Conservation (phyloP, 1,139 yeast species). For the Trichomonascaceae sp. region DNA sequence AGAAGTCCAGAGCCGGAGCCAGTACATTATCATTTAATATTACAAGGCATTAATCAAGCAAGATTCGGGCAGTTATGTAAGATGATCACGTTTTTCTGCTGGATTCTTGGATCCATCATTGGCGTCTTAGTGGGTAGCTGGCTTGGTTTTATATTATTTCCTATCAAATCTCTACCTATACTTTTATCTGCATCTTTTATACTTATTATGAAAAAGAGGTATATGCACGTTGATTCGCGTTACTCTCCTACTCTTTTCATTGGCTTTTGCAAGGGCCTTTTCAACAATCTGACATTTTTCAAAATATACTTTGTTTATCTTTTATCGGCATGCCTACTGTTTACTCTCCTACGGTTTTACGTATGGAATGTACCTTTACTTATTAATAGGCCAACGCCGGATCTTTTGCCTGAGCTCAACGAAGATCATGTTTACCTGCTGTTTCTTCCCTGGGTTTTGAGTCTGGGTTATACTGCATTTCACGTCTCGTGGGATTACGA, state of each 20-base stretch:
- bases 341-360: constrained; percentile 2
- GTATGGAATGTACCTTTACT: constrained; percentile 6
- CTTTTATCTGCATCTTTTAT: constrained; percentile 23
- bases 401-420: constrained; percentile 44
- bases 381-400: constrained; percentile 3
- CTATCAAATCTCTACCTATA: constrained; percentile 22
- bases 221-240: constrained; percentile 15
- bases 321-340: constrained; percentile 3
- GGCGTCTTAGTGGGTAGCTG: constrained; percentile 15
- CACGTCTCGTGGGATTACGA: constrained; percentile 58
- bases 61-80: constrained; percentile 27
- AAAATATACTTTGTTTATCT: constrained; percentile 5
- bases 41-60: constrained; percentile 24
- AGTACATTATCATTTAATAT: constrained; percentile 25
- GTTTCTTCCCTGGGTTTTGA: constrained; percentile 32
- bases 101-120: constrained; percentile 15
- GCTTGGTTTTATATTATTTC: constrained; percentile 21
- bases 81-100: constrained; percentile 21
- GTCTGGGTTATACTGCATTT: constrained; percentile 43
- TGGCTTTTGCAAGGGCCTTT: constrained; percentile 5
- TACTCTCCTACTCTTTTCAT: constrained; percentile 4
- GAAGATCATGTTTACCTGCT: constrained; percentile 54
- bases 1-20: constrained; percentile 8
- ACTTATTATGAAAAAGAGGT: constrained; percentile 27
- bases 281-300: constrained; percentile 1